phyloP scores from a whole-genome alignment of 192 early-diverging fungal genomes.

The Ambispora gerdemannii region DNA sequence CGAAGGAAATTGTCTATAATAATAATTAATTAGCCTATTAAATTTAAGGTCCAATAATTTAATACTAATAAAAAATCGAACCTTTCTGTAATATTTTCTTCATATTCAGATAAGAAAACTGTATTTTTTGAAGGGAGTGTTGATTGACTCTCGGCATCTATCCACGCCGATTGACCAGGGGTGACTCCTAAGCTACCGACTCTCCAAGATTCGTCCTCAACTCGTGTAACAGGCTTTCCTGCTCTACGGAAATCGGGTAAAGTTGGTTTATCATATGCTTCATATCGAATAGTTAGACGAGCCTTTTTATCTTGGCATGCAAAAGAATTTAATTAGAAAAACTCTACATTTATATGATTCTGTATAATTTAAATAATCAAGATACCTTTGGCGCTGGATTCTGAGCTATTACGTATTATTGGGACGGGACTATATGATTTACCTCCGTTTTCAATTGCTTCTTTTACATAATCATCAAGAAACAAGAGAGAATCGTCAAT shows the following conservation, averaged over 20 bases:
- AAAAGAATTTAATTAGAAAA: neutral
- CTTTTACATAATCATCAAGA: slow-evolving; percentile 18
- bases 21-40: neutral
- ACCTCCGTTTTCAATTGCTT: slow-evolving; percentile 17
- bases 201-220: neutral
- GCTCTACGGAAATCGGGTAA: neutral
- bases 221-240: neutral
- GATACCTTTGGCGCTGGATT: neutral
- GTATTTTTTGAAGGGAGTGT: neutral
- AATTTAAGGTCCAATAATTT: neutral
- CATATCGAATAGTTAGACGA: slow-evolving; percentile 10
- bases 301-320: neutral
- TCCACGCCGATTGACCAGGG: slow-evolving; percentile 23
- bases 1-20: too few relatives aligned
- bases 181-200: neutral
- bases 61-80: neutral
- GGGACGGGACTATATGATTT: slow-evolving; percentile 21
- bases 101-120: slow-evolving; percentile 11
- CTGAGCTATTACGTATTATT: neutral
- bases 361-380: neutral
- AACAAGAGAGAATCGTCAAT: slow-evolving; percentile 22
- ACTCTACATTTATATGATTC: neutral
- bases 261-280: slow-evolving; percentile 26
- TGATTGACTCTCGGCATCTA: neutral
- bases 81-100: slow-evolving; percentile 21